A percentile compares a stretch with the other conserved stretches of the same genome.
phyloP scores from a whole-genome alignment of 257 asterid species.

The Knoxia roxburghii region DNA sequence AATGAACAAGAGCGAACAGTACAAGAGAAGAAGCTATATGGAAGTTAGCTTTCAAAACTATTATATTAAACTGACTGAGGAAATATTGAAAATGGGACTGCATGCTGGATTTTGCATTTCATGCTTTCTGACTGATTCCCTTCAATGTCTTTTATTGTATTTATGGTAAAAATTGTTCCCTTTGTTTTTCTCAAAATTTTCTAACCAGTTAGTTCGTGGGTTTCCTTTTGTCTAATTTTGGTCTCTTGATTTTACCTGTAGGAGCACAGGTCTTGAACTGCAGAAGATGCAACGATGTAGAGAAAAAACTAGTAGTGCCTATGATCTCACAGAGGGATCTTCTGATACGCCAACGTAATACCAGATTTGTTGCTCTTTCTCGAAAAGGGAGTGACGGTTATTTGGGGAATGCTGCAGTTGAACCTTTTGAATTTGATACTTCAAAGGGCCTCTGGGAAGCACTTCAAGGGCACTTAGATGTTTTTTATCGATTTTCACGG shows the following conservation, averaged over 20 bases:
- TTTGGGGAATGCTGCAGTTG: conserved; percentile 47
- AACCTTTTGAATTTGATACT: conserved; percentile 52
- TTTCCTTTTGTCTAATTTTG: too few relatives aligned
- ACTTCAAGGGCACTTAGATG: conserved; percentile 48
- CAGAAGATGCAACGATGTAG: conserved; percentile 37
- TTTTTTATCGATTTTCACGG: conserved; percentile 87
- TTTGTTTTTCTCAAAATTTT: background rate
- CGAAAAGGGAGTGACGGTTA: conserved; percentile 20
- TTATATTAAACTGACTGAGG: too few relatives aligned
- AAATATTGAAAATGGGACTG: too few relatives aligned
- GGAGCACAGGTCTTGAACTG: conserved; percentile 34
- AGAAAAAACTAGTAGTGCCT: conserved; percentile 24
- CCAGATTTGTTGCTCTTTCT: conserved; percentile 23
- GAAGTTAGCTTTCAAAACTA: too few relatives aligned
- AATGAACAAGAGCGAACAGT: too few relatives aligned
- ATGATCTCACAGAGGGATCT: conserved; percentile 31
- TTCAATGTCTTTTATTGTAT: background rate
- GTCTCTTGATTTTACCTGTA: conserved; percentile 12
- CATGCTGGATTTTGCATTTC: background rate
- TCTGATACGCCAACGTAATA: conserved; percentile 21
- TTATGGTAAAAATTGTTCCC: background rate
- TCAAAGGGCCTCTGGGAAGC: conserved; percentile 42
- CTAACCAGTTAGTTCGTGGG: too few relatives aligned
- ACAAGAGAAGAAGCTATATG: too few relatives aligned
- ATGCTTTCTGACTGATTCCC: background rate